Evolutionary conservation across 2,329 filamentous ascomycete genomes (phyloP).

Genomic region (Lasiodiplodia sp.): DNA sequence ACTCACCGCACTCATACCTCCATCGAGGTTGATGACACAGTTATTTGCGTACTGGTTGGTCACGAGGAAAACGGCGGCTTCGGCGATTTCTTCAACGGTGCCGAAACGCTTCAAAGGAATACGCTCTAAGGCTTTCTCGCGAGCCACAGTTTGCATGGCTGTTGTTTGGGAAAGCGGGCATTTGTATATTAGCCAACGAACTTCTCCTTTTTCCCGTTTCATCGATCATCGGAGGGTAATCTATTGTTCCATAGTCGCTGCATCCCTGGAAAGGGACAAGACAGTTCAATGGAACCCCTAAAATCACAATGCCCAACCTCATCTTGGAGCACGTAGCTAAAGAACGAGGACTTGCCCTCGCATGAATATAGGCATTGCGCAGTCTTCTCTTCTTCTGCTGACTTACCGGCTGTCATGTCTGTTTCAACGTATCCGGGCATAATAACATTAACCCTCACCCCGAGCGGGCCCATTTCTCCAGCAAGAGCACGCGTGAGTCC

Average conservation of each 20-base stretch:
- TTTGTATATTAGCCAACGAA: slow-evolving; percentile 31
- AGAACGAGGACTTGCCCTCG: background rate
- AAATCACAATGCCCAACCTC: background rate
- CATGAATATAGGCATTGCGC: background rate
- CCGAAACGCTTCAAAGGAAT: slow-evolving; percentile 76
- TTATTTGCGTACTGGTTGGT: slow-evolving; percentile 86
- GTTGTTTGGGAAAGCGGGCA: slow-evolving; percentile 19
- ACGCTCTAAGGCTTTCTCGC: slow-evolving; percentile 46
- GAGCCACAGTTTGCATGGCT: slow-evolving; percentile 54
- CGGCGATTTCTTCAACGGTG: slow-evolving; percentile 74
- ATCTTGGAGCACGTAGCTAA: background rate
- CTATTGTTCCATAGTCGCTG: background rate
- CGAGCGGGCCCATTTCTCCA: slow-evolving; percentile 65
- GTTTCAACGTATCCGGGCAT: slow-evolving; percentile 85
- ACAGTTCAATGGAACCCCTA: background rate
- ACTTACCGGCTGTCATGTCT: slow-evolving; percentile 76
- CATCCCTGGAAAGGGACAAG: background rate
- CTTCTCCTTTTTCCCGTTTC: background rate
- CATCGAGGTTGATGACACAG: slow-evolving; percentile 84
- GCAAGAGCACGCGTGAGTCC: slow-evolving; percentile 74
- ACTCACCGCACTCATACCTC: slow-evolving; percentile 73
- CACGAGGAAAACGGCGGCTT: slow-evolving; percentile 79
- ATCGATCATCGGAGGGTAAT: background rate
- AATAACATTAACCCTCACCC: slow-evolving; percentile 80
- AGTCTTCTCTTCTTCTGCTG: background rate